Evolutionary conservation across 805 yeast genomes (phyloP), one percentile per base, ranked within the genome.

Genomic region (Wickerhamomyces hampshirensis): DNA sequence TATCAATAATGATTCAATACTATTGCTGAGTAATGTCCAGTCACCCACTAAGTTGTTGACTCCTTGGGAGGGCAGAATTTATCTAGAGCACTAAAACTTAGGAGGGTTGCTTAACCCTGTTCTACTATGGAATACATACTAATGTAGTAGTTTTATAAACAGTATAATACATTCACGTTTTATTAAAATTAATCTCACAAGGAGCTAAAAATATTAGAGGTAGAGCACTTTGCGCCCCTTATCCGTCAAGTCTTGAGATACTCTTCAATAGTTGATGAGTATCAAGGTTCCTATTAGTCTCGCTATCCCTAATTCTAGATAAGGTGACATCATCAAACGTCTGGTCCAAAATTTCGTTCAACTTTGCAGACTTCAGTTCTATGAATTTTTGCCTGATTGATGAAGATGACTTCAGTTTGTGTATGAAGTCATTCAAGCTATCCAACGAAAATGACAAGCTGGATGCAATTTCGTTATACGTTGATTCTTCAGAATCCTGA

Each of bases 1-100:
- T 7, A 44, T 46, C 6, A 65, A 62, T 12, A 11, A 21, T 11
- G 11, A 21, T 21, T 11, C 11, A 7, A 51, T 56, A 18, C 55
- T 67, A 39, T 43, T 66, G 9, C 53, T 47, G 38, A 44, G 64
- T 14, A 64, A 68, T 39, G 57, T 52, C 24, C 51, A 50, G 12
- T 44, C 49, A 9, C 49, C 35, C 1, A 39, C 38, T 18, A 57
- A 48, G 11, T 39, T 42, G 24, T 61, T 71, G 47, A 46, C 55
- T 31, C 68, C 75, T 28, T 70, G 64, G 53, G 76, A 69, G 49
- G 71, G 68, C 11, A 65, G 74, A 56, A 51, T 67, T 21, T 21
- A 21, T 21, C 11, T 21, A 21, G 24, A n/a, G n/a, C n/a, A n/a
- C n/a, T n/a, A n/a, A n/a, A n/a, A n/a, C n/a, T n/a, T n/a, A n/a